Base-by-base conservation (phyloP, 2,329 filamentous ascomycete species). In the Botrytis paeoniae region DNA sequence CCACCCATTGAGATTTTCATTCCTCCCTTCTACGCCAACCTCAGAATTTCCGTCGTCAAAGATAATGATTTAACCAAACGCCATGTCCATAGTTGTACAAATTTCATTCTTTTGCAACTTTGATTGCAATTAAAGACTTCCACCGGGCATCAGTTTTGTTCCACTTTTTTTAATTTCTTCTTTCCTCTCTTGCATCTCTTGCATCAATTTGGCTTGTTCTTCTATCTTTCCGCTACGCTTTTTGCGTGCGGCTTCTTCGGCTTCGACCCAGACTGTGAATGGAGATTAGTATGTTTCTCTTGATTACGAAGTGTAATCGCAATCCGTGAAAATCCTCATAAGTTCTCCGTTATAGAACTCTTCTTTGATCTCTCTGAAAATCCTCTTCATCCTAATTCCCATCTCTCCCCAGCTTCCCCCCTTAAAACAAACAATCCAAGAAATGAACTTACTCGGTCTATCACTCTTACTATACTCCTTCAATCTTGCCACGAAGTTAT, bases 391-490 rank as follows among this genome's bases (percentile, higher is more conserved):
- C 22, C n/a, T 4, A 4, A 10, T 20, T n/a, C 45, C 6, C 57
- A 48, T 22, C 60, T 16, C 5, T 8, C 35, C 41, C 10, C 35
- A 43, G 22, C 35, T 43, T 18, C 57, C 4, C 29, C 3, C 37
- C 25, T 8, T 20, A 6, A 54, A 54, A 10, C 29, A 35, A 4
- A 62, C 3, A n/a, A 59, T 32, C 9, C 9, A 57, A 35, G 14
- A 43, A 14, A 14, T 61, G 68, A 35, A 85, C 91, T 75, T 86
- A 97, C 94, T 97, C 61, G 93, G 93, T 84, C 95, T 97, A 80
- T 97, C 92, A 22, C 92, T 96, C 84, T 95, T 97, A 39, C 93
- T 93, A 82, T 95, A 93, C 78, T 95, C 89, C 86, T 97, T 98
- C 81, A 99, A 83, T 78, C 91, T 90, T 66, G 81, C 87, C 41